phyloP scores from a whole-genome alignment of 352 stramenopile genomes.

The Elongisporangium senticosum region DNA sequence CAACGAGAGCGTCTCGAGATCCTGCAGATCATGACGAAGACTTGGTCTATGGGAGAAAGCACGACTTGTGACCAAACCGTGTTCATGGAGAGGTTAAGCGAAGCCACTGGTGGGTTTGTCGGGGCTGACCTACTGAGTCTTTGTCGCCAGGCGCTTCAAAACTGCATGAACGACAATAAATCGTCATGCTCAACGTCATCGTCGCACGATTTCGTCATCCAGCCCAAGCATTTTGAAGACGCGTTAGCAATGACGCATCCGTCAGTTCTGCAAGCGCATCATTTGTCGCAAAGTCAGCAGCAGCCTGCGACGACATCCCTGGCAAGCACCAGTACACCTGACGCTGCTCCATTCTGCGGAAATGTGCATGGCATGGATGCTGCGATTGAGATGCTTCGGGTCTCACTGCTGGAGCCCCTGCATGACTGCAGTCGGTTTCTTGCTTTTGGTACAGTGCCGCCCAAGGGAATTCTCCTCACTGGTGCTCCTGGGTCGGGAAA shows the following conservation, averaged over 20 bases:
- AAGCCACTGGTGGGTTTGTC: slow-evolving; percentile 95
- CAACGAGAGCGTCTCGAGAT: slow-evolving; percentile 90
- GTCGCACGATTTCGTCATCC: slow-evolving; percentile 9
- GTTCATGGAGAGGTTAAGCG: slow-evolving; percentile 50
- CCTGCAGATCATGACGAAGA: slow-evolving; percentile 82
- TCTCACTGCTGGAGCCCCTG: slow-evolving; percentile 97
- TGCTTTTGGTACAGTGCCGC: slow-evolving; percentile 95
- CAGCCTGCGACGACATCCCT: slow-evolving; percentile 25
- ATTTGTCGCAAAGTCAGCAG: slow-evolving; percentile 79
- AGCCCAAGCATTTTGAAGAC: slow-evolving; percentile 61
- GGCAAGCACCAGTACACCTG: slow-evolving; percentile 7
- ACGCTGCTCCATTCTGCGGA: slow-evolving; percentile 28
- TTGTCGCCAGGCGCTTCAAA: slow-evolving; percentile 67
- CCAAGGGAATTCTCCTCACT: slow-evolving; percentile 98
- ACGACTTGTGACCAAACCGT: background rate
- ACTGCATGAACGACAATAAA: slow-evolving; percentile 39
- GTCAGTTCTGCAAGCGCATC: slow-evolving; percentile 94
- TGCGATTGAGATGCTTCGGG: slow-evolving; percentile 93
- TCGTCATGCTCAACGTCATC: background rate
- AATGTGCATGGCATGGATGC: slow-evolving; percentile 96
- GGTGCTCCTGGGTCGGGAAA: slow-evolving; percentile 98
- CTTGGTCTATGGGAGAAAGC: slow-evolving; percentile 48
- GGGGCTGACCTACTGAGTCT: slow-evolving; percentile 78
- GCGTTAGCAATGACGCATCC: slow-evolving; percentile 91
- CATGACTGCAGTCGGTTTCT: slow-evolving; percentile 94